Conservation (phyloP, 257 asterid genomes). For the Solanum corneliomulleri region DNA sequence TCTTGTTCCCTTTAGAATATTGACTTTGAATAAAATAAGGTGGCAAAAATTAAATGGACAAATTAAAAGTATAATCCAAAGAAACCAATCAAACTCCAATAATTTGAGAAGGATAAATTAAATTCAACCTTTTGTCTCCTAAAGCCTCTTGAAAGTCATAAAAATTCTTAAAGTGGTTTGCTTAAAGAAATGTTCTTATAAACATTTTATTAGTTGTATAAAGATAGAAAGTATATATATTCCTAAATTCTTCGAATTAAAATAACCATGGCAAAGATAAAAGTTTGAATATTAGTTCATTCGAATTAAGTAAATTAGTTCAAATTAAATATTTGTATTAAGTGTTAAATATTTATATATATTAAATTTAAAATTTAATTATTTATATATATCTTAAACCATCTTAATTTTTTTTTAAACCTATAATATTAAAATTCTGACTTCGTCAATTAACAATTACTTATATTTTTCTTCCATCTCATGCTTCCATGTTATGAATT, state of each 20-base stretch:
- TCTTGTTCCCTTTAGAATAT: neutral
- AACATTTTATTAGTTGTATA: neutral
- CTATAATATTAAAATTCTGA: too few species aligned
- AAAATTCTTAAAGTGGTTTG: neutral
- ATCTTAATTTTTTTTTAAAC: too few species aligned
- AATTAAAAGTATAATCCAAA: neutral
- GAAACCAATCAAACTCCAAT: neutral
- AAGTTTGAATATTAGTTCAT: rapidly evolving
- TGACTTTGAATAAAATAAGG: neutral
- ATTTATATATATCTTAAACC: too few species aligned
- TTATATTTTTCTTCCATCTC: neutral
- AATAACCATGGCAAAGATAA: neutral
- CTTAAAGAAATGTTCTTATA: neutral
- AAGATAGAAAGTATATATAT: neutral
- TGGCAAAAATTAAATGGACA: neutral
- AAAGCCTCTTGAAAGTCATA: neutral
- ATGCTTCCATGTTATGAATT: neutral
- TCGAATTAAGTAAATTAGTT: too few species aligned
- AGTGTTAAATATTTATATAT: too few species aligned
- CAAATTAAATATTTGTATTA: too few species aligned
- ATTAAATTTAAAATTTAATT: too few species aligned
- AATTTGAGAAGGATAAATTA: neutral
- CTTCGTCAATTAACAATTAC: neutral
- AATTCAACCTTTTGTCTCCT: neutral
- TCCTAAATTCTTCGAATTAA: neutral